These are phyloP conservation scores for Agaricales sp. DNA, from an alignment of 1,284 basidiomycete species.

Conservation along the genomic window DNA sequence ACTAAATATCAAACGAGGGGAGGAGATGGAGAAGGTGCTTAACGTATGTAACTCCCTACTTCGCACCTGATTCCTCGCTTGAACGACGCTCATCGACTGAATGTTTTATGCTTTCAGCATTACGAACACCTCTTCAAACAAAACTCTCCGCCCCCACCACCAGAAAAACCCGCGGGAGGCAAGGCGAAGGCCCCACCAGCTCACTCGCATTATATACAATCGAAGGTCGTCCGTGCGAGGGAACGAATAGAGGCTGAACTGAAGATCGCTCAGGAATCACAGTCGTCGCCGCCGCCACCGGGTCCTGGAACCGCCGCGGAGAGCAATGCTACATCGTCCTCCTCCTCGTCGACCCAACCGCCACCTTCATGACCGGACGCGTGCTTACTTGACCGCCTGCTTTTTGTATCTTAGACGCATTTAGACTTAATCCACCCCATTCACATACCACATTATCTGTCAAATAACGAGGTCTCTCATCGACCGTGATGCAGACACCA, in stretches of 20 bases:
- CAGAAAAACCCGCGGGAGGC: slow-evolving; percentile 32
- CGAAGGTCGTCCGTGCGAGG: slow-evolving; percentile 89
- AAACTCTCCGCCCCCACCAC: slow-evolving; percentile 18
- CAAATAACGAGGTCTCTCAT: no score
- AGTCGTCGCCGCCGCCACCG: background rate
- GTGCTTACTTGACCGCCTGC: no score
- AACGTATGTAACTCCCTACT: slow-evolving; percentile 43
- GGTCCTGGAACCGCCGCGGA: no score
- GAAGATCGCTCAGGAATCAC: slow-evolving; percentile 16
- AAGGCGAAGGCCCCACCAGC: slow-evolving; percentile 32
- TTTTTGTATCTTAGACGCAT: no score
- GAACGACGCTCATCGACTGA: no score
- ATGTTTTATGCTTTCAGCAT: slow-evolving; percentile 29
- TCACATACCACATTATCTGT: no score
- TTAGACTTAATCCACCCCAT: background rate
- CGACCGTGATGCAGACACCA: no score
- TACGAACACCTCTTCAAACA: slow-evolving; percentile 9
- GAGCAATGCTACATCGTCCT: background rate
- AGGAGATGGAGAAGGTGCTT: slow-evolving; percentile 56
- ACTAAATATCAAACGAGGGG: slow-evolving; percentile 80
- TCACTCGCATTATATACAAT: slow-evolving; percentile 89
- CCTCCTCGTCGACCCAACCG: background rate
- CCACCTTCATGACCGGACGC: background rate
- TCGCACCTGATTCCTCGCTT: no score
- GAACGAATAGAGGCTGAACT: slow-evolving; percentile 90